A percentile compares a stretch with the other conserved stretches of the same genome.
Evolutionary conservation across 176 grass and related monocot genomes (phyloP).

Genomic region (Microstegium vimineum): DNA sequence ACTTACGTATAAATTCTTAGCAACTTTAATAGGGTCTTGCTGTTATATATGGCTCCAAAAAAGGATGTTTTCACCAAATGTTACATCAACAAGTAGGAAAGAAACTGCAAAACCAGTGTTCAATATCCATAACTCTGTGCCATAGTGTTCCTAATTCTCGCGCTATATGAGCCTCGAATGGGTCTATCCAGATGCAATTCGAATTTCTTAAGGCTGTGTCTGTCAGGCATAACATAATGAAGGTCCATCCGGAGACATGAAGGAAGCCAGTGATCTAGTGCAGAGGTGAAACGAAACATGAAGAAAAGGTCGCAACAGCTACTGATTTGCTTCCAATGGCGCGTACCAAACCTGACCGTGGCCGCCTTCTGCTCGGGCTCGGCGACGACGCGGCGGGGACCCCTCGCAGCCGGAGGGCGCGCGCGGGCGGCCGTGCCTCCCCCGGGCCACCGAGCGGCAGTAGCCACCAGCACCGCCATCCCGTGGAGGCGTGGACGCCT

Average conservation of each 20-base stretch:
- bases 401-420: background rate
- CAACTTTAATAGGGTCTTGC: background rate
- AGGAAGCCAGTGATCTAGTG: background rate
- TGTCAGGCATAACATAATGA: background rate
- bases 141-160: background rate
- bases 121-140: background rate
- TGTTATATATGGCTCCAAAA: background rate
- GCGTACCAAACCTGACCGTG: conserved; percentile 27
- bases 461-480: conserved; percentile 11
- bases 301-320: background rate
- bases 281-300: background rate
- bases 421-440: background rate
- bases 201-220: background rate
- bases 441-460: background rate
- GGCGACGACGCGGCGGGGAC: background rate
- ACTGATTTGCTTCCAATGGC: background rate
- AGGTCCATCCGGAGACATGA: background rate
- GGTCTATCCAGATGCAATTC: background rate
- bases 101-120: background rate
- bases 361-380: conserved; percentile 12
- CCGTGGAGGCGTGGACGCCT: background rate
- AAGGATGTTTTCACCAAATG: background rate
- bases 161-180: background rate
- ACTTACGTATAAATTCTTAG: background rate
- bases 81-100: background rate